Base-by-base conservation (phyloP, 139 green algal species). In the Zygnema cylindricum region DNA sequence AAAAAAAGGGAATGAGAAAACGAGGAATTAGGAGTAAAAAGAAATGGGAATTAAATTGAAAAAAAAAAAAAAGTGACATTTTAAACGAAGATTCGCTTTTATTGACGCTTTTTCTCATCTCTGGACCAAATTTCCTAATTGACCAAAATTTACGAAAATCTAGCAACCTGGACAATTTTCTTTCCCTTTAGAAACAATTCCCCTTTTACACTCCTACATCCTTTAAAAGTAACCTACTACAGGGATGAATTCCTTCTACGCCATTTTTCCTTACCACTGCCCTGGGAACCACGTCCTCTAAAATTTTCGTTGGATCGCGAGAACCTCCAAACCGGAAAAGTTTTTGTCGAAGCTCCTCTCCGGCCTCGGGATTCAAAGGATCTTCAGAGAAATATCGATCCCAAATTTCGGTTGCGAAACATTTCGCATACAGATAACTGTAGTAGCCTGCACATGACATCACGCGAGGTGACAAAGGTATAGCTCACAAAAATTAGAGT, bases 361-460 rank as follows among this genome's bases (percentile, higher is more conserved):
- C 86, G 23, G 86, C 86, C 33, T 90, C 86, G n/a, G 33, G 21
- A 25, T 86, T 86, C 25, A 86, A 76, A 33, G 86, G 43, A 79
- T 95, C 93, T 0, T 77, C 88, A 22, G 76, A 86, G 21, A 96
- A 90, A n/a, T 92, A 77, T 32, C 81, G 69, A 22, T 91, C 2
- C 95, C 95, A 98, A 0, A 97, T 69, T 1, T 88, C 63, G 0
- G 94, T 88, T 0, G 95, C 88, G 69, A 98, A 90, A 85, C 88
- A 94, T 22, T 94, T 85, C 2, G 95, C 95, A 73, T 96, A 97
- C 1, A 96, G 77, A 86, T 98, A 98, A 32, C 82, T 89, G 91
- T 98, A 98, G 89, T 98, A 98, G 30, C 76, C 76, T 90, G 85
- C 33, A 77, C 54, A 81, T 41, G n/a, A n/a, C n/a, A n/a, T n/a